Conservation (phyloP, 2,329 filamentous ascomycete genomes). For the Westerdykella ornata region DNA sequence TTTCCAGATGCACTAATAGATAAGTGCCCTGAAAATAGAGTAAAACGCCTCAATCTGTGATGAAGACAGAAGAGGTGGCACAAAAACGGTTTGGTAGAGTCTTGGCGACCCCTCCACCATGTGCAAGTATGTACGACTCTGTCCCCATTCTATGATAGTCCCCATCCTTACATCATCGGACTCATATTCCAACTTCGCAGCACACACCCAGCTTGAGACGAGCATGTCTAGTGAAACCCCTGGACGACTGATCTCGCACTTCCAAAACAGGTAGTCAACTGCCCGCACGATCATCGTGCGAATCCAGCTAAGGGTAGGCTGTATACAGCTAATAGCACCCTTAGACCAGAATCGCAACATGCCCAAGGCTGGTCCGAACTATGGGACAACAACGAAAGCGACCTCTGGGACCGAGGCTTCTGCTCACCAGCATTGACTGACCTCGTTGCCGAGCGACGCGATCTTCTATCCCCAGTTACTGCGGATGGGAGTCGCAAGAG, state of each 20-base stretch:
- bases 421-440: constrained; percentile 47
- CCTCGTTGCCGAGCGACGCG: constrained; percentile 10
- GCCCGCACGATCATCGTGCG: no score
- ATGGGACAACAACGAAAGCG: constrained; percentile 46
- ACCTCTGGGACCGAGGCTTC: constrained; percentile 50
- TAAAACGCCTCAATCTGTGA: no score
- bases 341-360: constrained; percentile 10
- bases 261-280: background rate
- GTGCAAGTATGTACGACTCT: no score
- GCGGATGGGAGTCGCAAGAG: constrained; percentile 37
- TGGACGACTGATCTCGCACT: background rate
- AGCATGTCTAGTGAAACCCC: background rate
- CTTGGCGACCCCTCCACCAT: no score
- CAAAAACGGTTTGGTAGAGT: no score
- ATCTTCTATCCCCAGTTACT: constrained; percentile 21
- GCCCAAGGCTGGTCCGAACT: constrained; percentile 44
- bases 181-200: no score
- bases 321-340: constrained; percentile 2
- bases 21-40: no score
- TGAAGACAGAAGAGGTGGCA: no score
- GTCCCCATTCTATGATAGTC: no score
- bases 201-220: no score
- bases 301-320: background rate
- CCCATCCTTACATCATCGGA: no score
- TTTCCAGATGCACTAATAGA: no score